Base-by-base conservation (phyloP, 805 yeast species). In the Wickerhamiella dianesei region DNA sequence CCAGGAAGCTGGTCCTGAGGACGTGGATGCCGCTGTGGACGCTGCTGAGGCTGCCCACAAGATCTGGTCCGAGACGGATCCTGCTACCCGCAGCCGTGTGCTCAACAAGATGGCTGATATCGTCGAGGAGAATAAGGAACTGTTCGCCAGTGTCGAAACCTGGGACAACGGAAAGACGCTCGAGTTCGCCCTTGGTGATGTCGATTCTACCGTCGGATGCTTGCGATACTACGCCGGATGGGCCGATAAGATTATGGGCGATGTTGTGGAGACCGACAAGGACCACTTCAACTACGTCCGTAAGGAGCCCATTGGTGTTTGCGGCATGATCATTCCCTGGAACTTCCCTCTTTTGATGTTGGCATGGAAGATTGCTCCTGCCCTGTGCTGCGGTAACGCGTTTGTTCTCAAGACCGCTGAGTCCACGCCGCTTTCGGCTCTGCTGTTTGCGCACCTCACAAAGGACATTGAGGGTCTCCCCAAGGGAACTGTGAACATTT, bases 241-340 rank as follows among this genome's bases (percentile, higher is more conserved):
- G 77, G 85, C 94, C 59, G 96, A 86, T 68, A 87, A 88, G 71
- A 68, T 83, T 54, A 74, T 72, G 55, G 96, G 95, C 57, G 73
- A 77, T 54, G 65, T 79, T 49, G 74, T 84, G 49, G 84, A 84
- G 64, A 79, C 94, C 44, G 89, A 88, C 52, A 64, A 67, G 48
- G 68, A 77, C 44, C 84, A 83, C 65, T 77, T 87, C 64, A 76
- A 76, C 52, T 85, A 80, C 68, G 80, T 89, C 54, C 77, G 79
- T 64, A 81, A 82, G 66, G 95, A 87, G 67, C 95, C 96, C 50
- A 70, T 84, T 59, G 96, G 96, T 63, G 96, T 88, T 42, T 85
- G 94, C 64, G 96, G 95, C 50, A 94, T 85, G 66, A 83, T 88
- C 61, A 87, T 88, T 56, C 96, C 96, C 57, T 88, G 96, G 96